Evolutionary conservation across 306 rosid species (phyloP).

Genomic region (Dryas drummondii): DNA sequence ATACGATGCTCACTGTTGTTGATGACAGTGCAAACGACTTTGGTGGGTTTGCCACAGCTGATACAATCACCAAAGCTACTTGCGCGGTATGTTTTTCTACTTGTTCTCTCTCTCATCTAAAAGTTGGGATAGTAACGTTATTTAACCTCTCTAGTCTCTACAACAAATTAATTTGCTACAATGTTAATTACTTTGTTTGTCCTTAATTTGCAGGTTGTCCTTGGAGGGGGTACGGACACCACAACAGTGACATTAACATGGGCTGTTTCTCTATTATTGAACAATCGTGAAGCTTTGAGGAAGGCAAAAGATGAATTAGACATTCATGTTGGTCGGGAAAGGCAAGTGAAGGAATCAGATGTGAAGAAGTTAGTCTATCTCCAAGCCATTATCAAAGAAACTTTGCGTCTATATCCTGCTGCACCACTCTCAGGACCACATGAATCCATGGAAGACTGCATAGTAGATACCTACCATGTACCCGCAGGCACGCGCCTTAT

Average conservation of each 20-base stretch:
- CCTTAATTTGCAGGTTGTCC: conserved; percentile 11
- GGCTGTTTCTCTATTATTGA: conserved; percentile 25
- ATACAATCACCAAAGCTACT: conserved; percentile 32
- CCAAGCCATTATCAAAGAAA: conserved; percentile 21
- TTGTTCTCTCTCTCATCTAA: too few relatives aligned
- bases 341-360: too few relatives aligned
- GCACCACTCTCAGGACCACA: neutral
- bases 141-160: too few relatives aligned
- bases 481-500: too few relatives aligned
- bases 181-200: too few relatives aligned
- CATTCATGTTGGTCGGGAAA: neutral
- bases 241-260: conserved; percentile 31
- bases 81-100: conserved; percentile 19
- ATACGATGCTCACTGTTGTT: conserved; percentile 21
- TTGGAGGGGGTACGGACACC: conserved; percentile 27
- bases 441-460: too few relatives aligned
- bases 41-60: conserved; percentile 1
- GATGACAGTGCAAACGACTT: neutral
- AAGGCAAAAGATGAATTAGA: conserved; percentile 32
- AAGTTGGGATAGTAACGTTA: too few relatives aligned
- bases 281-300: conserved; percentile 8
- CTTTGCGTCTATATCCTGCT: conserved; percentile 28
- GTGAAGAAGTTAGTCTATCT: neutral
- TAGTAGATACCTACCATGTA: too few relatives aligned
- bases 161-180: too few relatives aligned